Conservation (phyloP, 106 monocot genomes). For the Vanilla planifolia region DNA sequence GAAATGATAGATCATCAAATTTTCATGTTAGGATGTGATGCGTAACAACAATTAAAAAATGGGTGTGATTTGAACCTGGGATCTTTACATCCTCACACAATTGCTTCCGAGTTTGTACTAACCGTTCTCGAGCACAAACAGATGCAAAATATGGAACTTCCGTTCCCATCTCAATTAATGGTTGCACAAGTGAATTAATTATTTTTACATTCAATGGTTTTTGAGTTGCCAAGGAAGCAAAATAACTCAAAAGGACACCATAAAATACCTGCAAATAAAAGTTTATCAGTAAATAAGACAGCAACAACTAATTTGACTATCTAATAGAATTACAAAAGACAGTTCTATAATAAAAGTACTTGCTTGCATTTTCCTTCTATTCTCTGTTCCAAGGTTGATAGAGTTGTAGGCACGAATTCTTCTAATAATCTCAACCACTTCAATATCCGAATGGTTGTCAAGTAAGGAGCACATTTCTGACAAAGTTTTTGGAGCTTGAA, state of each 20-base stretch:
- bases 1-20: constrained; percentile 4
- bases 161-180: constrained; percentile 75
- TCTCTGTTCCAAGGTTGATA: constrained; percentile 63
- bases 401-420: constrained; percentile 85
- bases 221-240: constrained; percentile 53
- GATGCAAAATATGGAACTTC: constrained; percentile 94
- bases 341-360: background rate
- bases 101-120: constrained; percentile 41
- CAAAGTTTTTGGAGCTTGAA: constrained; percentile 73
- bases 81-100: constrained; percentile 62
- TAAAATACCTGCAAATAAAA: constrained; percentile 76
- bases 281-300: background rate
- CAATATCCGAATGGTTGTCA: constrained; percentile 50
- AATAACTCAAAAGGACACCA: constrained; percentile 88
- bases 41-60: background rate
- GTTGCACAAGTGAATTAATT: constrained; percentile 71
- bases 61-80: constrained; percentile 44
- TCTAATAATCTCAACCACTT: constrained; percentile 76
- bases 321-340: background rate
- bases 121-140: constrained; percentile 70
- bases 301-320: background rate
- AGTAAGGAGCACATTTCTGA: constrained; percentile 60
- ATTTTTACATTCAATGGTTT: constrained; percentile 47
- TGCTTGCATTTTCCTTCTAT: constrained; percentile 91
- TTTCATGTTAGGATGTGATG: background rate